These are phyloP conservation scores for Tetracladium setigerum DNA, from an alignment of 495 filamentous ascomycete genomes.

Conservation along the genomic window DNA sequence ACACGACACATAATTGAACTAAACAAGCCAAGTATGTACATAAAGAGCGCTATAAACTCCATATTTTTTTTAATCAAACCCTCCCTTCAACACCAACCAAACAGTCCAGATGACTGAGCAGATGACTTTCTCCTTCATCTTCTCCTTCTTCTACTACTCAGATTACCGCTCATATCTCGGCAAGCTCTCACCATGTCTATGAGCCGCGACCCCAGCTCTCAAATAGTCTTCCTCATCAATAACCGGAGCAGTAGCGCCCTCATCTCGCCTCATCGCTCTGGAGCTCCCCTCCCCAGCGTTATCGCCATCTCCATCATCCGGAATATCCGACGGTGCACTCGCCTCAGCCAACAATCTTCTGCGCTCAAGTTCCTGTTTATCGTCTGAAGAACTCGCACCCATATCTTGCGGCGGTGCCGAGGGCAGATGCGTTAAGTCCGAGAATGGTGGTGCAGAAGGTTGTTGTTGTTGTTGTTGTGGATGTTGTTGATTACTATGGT, in stretches of 20 bases:
- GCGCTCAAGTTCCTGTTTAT: conserved; percentile 82
- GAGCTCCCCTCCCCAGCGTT: conserved; percentile 10
- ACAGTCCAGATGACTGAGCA: background rate
- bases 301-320: conserved; percentile 34
- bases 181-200: conserved; percentile 28
- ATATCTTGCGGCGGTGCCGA: conserved; percentile 18
- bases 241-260: conserved; percentile 53
- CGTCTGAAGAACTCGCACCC: conserved; percentile 40
- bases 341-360: conserved; percentile 63
- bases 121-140: too few relatives aligned
- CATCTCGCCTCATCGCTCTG: conserved; percentile 1
- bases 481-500: background rate
- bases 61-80: background rate
- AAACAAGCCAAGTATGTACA: too few relatives aligned
- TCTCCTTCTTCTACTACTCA: background rate
- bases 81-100: background rate
- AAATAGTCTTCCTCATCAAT: conserved; percentile 57
- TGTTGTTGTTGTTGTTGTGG: background rate
- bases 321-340: conserved; percentile 55
- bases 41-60: background rate
- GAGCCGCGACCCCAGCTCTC: conserved; percentile 16
- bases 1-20: too few relatives aligned
- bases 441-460: conserved; percentile 22
- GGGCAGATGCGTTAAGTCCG: conserved; percentile 32
- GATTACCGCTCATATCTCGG: conserved; percentile 36